Base-by-base conservation (phyloP, 352 stramenopile species). In the Phytophthora crassamura region DNA sequence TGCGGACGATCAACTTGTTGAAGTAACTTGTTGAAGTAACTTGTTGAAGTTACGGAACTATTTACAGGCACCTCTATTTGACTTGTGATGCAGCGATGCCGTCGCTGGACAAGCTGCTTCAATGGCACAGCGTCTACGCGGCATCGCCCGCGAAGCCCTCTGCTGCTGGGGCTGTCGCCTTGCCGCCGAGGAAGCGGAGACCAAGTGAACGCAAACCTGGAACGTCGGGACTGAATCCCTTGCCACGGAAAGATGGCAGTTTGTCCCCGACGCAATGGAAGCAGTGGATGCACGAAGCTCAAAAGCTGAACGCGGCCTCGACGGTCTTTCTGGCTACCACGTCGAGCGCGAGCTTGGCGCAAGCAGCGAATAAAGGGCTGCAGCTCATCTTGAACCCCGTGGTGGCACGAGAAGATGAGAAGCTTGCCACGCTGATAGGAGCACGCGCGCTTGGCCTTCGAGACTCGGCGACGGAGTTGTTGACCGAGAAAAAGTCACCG, bases 261-360 rank as follows among this genome's bases (percentile, higher is more conserved):
- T 67, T 71, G 30, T 58, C 63, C 0, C 18, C 30, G 1, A 28
- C 43, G 15, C 56, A 58, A 25, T 71, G 63, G 55, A 71, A 40
- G 28, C 38, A 60, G 34, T 74, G 66, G 60, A 61, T 74, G 54
- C 53, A 65, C 22, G 66, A 74, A 32, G 66, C 66, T 0, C 38
- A 62, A 22, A 54, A 67, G 25, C 9, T 64, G 11, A 38, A 53
- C 20, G 49, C 45, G 14, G 61, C 63, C 15, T 57, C 63, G 0
- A 67, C 56, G 3, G 35, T 61, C 20, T 66, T 67, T 60, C 14
- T 66, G 4, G 48, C 55, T 2, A 53, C 18, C 18, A 58, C 45
- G 34, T 65, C 61, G 8, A 55, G 15, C 25, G 46, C 41, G 5
- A 56, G 5, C 12, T 41, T 69, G 22, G 60, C 16, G 15, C 43